Evolutionary conservation across 2,329 filamentous ascomycete species (phyloP), one percentile per base, ranked within the genome.

Genomic region (Phialemoniopsis sp.): DNA sequence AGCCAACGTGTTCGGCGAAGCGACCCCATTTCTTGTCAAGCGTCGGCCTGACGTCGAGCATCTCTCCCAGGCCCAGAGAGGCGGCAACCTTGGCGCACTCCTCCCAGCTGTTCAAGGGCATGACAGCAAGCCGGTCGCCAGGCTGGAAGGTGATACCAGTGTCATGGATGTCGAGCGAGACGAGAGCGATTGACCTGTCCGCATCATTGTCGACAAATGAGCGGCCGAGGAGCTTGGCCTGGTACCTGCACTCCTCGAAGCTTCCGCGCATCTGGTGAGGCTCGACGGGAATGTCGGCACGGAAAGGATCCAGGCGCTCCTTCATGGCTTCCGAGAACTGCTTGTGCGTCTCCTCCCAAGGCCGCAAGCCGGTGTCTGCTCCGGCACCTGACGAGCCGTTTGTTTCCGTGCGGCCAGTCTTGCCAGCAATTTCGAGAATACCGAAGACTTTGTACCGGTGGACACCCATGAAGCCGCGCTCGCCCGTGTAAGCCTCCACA

Each of bases 391-490:
- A 73, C 13, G 64, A 58, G 3, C 73, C 72, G 37, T 76, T 76
- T 0, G 72, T 76, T 42, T 67, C 72, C 0, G 72, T 70, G 4
- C 73, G 62, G 3, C 73, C 72, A 0, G 69, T 72, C 51, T 77
- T 76, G 31, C 64, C 67, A 2, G 72, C 72, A 13, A 75, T 66
- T 41, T 76, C 72, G 0, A 76, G 63, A 19, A 77, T 70, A 2
- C 72, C 73, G 45, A 74, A 77, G 5, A 77, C 73, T 48, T 77
- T 77, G 51, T 76, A 76, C n/a, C 72, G 57, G 47, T 78, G 73
- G 0, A 67, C 69, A 5, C 73, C 72, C 72, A 77, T 74, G 49
- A 76, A 77, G 1, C 73, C 73, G 15, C 72, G 61, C 46, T 76
- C 72, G 1, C 73, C 73, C 0, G 70, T 69, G 44, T 76, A 78